Base-by-base conservation (phyloP, 257 asterid genomes). In the Lycium ferocissimum region DNA sequence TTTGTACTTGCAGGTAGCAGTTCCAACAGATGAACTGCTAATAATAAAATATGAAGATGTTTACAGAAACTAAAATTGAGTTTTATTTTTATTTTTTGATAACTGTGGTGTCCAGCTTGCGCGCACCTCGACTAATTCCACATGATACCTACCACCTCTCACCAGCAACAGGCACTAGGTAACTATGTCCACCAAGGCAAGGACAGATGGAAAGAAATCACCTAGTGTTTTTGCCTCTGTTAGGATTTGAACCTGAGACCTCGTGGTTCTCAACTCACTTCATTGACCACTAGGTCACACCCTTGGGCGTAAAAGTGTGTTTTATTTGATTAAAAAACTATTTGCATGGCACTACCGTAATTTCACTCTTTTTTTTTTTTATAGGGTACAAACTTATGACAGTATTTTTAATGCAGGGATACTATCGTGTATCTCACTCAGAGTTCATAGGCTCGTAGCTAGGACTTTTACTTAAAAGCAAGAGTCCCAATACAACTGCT, bases 1-100 rank as follows among this genome's bases (percentile, higher is more conserved):
- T 67, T 67, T 67, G 49, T 35, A 67, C 51, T 69, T 37, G 76
- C 51, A 37, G 51, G 51, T 37, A 69, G 76, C 51, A 69, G 76
- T 69, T 37, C 76, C 51, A 14, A 69, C 49, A 35, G 35, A 67
- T 67, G 75, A 35, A 35, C 49, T 14, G 49, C 49, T 67, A 14
- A 67, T 47, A 67, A 20, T 35, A 67, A 67, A 65, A 35, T 67
- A 67, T 37, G 75, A 67, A 67, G 75, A 67, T 2, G n/a, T 3
- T 37, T 35, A 15, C 51, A 37, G 20, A 9, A 67, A 67, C 11
- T 13, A 35, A 66, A 66, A 66, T 12, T 35, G 75, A 47, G 20
- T 66, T 35, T 65, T 65, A 65, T 65, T 65, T 65, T 26, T 26
- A 26, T 26, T 40, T 40, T 40, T 40, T 40, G 4, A 40, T 40